Evolutionary conservation across 108 stramenopile genomes (phyloP), one percentile per base, ranked within the genome.

Genomic region (Stephanodiscus minutulus): DNA sequence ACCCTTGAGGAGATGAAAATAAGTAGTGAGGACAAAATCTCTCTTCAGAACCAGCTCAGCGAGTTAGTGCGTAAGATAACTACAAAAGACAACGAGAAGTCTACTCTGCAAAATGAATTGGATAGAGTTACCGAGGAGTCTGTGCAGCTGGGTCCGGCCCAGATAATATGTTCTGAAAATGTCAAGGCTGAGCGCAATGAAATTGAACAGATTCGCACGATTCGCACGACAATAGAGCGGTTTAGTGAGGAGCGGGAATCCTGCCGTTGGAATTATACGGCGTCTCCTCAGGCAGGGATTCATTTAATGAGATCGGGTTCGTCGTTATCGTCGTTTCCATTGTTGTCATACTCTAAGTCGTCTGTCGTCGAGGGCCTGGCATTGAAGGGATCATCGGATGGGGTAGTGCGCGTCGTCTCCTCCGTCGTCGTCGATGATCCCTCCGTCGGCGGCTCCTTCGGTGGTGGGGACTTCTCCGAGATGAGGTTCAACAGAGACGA

Each of bases 161-260:
- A 83, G 39, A 82, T 86, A 69, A 80, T 85, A 10, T 78, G 83
- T 15, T 85, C 79, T 25, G 78, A 87, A 24, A 73, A 88, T 39
- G 75, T 77, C 43, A 75, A 76, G 53, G 75, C 72, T 57, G 92
- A 91, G 68, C 76, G 86, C 11, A 72, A 66, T 43, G 92, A 91
- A 69, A 87, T 94, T 47, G 83, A 84, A 21, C 79, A 85, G 37
- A 71, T 94, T 22, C 83, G 82, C n/a, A n/a, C n/a, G n/a, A n/a
- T n/a, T n/a, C n/a, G n/a, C 50, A 81, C 77, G 47, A 67, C 86
- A 24, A 63, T 94, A 18, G 78, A 82, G 10, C 82, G 81, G 49
- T 73, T 87, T 25, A 58, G 87, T 15, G 77, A 84, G 50, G 90
- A 91, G 48, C 69, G 90, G n/a, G 84, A 83, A 20, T 49, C 73